Conservation (phyloP, 805 yeast genomes). For the Pichia nanzhaoensis region DNA sequence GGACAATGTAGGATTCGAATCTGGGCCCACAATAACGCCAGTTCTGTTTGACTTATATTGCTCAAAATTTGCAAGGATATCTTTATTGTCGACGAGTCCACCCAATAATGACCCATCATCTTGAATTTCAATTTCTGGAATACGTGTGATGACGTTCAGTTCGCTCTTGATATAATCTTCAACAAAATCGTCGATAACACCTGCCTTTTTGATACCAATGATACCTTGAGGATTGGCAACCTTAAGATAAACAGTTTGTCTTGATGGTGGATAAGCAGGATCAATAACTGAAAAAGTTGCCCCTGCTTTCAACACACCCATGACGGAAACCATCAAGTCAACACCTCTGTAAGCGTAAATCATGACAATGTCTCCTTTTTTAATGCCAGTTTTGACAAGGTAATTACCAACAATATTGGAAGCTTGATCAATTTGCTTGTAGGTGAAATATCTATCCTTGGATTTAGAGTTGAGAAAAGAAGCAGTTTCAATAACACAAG, state of each 20-base stretch:
- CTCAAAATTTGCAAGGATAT: conserved; percentile 44
- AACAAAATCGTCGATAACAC: conserved; percentile 69
- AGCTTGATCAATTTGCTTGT: conserved; percentile 84
- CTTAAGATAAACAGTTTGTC: conserved; percentile 87
- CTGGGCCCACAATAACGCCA: conserved; percentile 94
- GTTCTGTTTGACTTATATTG: conserved; percentile 52
- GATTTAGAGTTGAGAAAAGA: conserved; percentile 49
- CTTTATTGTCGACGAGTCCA: conserved; percentile 40
- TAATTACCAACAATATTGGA: conserved; percentile 91
- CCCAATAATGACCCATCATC: conserved; percentile 71
- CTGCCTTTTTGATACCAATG: conserved; percentile 87
- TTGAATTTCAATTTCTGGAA: conserved; percentile 71
- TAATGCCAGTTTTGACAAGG: conserved; percentile 71
- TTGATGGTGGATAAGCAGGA: conserved; percentile 98
- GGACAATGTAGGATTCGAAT: conserved; percentile 91
- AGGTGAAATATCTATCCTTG: conserved; percentile 68
- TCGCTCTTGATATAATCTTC: conserved; percentile 70
- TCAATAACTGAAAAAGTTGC: conserved; percentile 98
- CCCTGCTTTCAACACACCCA: conserved; percentile 98
- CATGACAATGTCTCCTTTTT: conserved; percentile 93
- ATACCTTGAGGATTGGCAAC: conserved; percentile 93
- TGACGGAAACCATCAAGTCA: conserved; percentile 90
- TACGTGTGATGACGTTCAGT: conserved; percentile 60
- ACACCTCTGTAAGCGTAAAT: conserved; percentile 97
- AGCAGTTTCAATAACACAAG: conserved; percentile 90